phyloP scores from a whole-genome alignment of 1,284 basidiomycete species.

The Ganoderma sinense region DNA sequence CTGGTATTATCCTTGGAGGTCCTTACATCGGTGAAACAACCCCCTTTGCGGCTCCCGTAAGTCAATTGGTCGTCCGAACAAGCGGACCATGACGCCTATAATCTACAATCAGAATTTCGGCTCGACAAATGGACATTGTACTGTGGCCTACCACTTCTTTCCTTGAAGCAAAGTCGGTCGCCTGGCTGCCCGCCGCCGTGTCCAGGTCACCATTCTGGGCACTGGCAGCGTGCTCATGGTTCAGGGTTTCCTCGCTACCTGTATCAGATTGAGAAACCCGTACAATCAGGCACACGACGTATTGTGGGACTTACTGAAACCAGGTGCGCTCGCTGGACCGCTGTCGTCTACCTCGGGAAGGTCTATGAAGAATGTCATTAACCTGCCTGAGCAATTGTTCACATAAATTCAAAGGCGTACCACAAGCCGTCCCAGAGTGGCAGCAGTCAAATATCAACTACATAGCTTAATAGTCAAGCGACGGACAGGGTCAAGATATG shows the following conservation, averaged over 20 bases:
- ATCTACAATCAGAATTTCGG: background rate
- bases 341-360: background rate
- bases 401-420: background rate
- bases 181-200: background rate
- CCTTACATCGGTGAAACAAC: background rate
- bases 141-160: background rate
- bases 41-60: background rate
- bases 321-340: background rate
- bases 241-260: background rate
- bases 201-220: background rate
- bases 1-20: background rate
- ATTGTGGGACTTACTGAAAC: background rate
- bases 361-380: background rate
- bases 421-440: background rate
- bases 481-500: background rate
- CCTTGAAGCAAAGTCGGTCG: background rate
- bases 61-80: background rate
- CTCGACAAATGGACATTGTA: background rate
- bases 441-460: background rate
- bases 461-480: background rate
- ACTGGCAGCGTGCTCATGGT: background rate
- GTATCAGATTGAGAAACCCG: background rate
- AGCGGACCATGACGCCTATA: background rate
- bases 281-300: background rate
- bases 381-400: background rate